A percentile compares a stretch with the other conserved stretches of the same genome.
phyloP scores from a whole-genome alignment of 768 basidiomycete species.

The Trametes coccinea region DNA sequence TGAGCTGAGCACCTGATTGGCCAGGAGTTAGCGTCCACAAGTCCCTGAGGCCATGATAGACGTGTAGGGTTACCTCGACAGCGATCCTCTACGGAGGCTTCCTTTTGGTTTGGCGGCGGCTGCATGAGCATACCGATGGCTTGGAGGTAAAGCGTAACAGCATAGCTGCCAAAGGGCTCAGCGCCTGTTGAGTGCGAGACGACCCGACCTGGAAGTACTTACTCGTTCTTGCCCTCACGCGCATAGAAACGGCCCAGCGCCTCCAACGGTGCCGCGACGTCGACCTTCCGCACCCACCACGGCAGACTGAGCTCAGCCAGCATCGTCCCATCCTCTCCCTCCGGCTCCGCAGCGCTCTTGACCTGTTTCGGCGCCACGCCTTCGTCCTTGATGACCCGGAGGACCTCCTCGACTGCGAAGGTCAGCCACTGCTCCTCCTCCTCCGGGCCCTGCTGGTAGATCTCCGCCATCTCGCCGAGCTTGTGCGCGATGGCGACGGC shows the following conservation, averaged over 20 bases:
- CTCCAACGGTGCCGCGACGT: constrained; percentile 69
- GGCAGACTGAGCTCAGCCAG: constrained; percentile 56
- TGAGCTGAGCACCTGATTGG: constrained; percentile 43
- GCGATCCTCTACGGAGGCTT: constrained; percentile 45
- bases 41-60: not conserved
- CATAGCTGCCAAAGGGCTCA: constrained; percentile 44
- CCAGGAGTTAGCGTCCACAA: too few relatives aligned
- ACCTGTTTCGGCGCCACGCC: constrained; percentile 11
- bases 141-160: constrained; percentile 65
- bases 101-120: constrained; percentile 27
- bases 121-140: constrained; percentile 63
- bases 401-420: constrained; percentile 45
- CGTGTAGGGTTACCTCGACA: constrained; percentile 52
- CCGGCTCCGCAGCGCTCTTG: constrained; percentile 3
- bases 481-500: constrained; percentile 47
- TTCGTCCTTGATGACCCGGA: constrained; percentile 40
- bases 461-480: constrained; percentile 43
- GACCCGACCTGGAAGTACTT: constrained; percentile 28
- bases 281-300: constrained; percentile 56
- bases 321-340: constrained; percentile 16
- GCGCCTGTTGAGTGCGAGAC: constrained; percentile 12
- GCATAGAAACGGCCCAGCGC: constrained; percentile 65
- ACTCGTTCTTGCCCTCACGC: constrained; percentile 57
- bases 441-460: constrained; percentile 33
- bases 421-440: constrained; percentile 46